Percentiles rank a stretch among this genome's conserved stretches.
These are phyloP conservation scores for Ciborinia camelliae DNA, from an alignment of 2,329 filamentous ascomycete genomes.

Conservation along the genomic window DNA sequence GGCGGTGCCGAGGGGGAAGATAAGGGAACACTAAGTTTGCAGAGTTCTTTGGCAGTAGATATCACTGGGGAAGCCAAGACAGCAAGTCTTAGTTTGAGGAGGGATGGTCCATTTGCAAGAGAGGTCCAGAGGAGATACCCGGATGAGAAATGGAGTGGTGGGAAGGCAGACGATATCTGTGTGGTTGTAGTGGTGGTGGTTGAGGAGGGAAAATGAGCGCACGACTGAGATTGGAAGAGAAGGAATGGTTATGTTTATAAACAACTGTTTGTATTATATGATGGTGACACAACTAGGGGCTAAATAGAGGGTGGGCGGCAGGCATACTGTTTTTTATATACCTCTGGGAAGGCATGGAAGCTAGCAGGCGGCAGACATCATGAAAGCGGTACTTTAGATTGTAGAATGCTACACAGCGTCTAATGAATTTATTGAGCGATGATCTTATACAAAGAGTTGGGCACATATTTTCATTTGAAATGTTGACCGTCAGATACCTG, in stretches of 20 bases:
- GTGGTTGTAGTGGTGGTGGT: slow-evolving; percentile 77
- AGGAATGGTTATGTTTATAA: neutral
- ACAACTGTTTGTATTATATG: neutral
- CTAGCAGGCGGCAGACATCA: neutral
- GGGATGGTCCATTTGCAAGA: slow-evolving; percentile 91
- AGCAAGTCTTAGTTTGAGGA: slow-evolving; percentile 74
- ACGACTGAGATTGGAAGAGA: neutral
- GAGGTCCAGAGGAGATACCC: slow-evolving; percentile 88
- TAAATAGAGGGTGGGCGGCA: neutral
- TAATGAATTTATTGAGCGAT: neutral
- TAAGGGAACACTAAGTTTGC: slow-evolving; percentile 52
- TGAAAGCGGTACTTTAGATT: slow-evolving; percentile 10
- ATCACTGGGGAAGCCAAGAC: slow-evolving; percentile 80
- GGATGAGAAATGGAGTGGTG: slow-evolving; percentile 80
- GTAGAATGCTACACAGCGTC: slow-evolving; percentile 8
- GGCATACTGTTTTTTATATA: slow-evolving; percentile 1
- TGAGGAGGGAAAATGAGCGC: slow-evolving; percentile 47
- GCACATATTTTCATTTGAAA: neutral
- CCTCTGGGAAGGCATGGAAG: neutral
- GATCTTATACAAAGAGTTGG: no score
- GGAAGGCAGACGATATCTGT: slow-evolving; percentile 95
- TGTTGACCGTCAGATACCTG: neutral
- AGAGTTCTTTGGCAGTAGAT: slow-evolving; percentile 73
- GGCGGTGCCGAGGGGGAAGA: slow-evolving; percentile 39
- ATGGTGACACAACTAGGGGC: neutral